Evolutionary conservation across 139 green algal genomes (phyloP).

Genomic region (Auxenochlorella protothecoides): DNA sequence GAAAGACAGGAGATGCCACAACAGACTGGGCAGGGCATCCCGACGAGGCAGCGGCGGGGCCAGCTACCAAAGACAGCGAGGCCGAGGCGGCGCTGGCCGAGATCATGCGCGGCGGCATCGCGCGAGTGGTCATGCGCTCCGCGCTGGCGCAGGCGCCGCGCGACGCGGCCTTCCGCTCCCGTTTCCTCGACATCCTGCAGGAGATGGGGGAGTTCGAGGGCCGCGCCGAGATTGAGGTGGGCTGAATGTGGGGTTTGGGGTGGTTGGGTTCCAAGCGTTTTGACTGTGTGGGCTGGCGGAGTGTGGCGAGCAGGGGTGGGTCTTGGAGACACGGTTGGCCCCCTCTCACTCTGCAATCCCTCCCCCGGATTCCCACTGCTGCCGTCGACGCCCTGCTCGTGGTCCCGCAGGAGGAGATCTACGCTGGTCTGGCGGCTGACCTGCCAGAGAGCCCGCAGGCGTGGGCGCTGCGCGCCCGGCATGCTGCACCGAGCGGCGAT

Average conservation of each 20-base stretch:
- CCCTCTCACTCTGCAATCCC: no score
- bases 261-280: no score
- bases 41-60: no score
- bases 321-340: no score
- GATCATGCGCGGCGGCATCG: slow-evolving; percentile 58
- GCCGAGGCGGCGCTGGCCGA: slow-evolving; percentile 4
- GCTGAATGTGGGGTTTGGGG: no score
- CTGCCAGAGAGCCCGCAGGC: slow-evolving; percentile 36
- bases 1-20: neutral
- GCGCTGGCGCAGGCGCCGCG: slow-evolving; percentile 35
- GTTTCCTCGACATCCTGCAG: slow-evolving; percentile 45
- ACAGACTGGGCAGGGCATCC: no score
- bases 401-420: slow-evolving; percentile 21
- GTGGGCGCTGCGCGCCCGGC: slow-evolving; percentile 36
- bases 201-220: neutral
- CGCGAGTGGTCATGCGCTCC: slow-evolving; percentile 37
- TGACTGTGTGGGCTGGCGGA: no score
- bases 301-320: no score
- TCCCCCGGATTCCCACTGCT: neutral
- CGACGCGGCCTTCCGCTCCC: slow-evolving; percentile 26
- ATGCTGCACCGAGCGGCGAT: neutral
- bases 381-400: no score
- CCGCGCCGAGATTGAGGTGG: no score
- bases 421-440: slow-evolving; percentile 33
- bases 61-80: neutral